Conservation (phyloP, 257 asterid species). For the Pogostemon cablin region DNA sequence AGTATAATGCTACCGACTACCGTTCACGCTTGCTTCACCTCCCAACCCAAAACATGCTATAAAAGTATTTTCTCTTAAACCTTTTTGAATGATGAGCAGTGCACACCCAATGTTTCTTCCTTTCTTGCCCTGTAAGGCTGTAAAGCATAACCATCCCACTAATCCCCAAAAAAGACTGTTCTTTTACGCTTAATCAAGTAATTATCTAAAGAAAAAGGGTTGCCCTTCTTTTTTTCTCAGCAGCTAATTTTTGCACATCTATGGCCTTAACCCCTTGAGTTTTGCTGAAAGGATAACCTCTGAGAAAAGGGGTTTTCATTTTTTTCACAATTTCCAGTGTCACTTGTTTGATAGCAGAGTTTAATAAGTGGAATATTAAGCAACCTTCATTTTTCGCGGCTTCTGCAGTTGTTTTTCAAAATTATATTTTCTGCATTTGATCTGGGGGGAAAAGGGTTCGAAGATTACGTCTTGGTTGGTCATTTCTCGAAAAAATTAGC, state of each 20-base stretch:
- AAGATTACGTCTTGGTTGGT: neutral
- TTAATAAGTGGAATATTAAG: neutral
- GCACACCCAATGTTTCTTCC: constrained; percentile 20
- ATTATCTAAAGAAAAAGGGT: constrained; percentile 12
- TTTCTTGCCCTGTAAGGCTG: constrained; percentile 42
- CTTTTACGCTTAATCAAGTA: constrained; percentile 15
- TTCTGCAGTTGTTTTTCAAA: no score
- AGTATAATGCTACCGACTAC: no score
- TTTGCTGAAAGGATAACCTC: constrained; percentile 25
- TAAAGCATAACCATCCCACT: constrained; percentile 41
- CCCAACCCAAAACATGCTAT: neutral
- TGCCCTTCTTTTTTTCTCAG: constrained; percentile 9
- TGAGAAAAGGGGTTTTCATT: constrained; percentile 34
- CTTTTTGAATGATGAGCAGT: constrained; percentile 30
- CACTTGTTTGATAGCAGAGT: constrained; percentile 16
- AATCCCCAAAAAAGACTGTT: constrained; percentile 35
- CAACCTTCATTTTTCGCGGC: neutral
- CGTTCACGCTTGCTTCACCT: constrained; percentile 3
- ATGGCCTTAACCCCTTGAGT: constrained; percentile 32
- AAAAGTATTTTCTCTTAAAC: constrained; percentile 16
- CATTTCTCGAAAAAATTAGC: constrained; percentile 20
- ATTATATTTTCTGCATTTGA: neutral
- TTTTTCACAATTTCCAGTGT: constrained; percentile 24
- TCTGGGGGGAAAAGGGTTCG: constrained; percentile 16
- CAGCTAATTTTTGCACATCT: constrained; percentile 46